Evolutionary conservation across 257 asterid species (phyloP).

Genomic region (Solanum lignicaule): DNA sequence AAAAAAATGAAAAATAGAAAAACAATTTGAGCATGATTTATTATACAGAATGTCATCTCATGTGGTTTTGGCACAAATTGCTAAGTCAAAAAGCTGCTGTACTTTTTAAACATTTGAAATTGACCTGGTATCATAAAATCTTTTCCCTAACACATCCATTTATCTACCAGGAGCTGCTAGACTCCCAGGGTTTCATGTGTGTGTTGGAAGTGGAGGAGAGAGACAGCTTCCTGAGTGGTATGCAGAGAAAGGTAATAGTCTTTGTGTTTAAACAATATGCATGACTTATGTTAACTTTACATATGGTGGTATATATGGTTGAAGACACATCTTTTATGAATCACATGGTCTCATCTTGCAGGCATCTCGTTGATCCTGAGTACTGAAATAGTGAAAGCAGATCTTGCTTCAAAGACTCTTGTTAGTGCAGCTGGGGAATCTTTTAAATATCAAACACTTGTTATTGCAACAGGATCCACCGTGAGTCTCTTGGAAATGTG

Average conservation of each 20-base stretch:
- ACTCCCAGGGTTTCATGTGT: slow-evolving; percentile 86
- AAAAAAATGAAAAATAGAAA: not conserved
- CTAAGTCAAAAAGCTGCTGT: not conserved
- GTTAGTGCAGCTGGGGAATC: slow-evolving; percentile 58
- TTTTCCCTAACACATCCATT: not conserved
- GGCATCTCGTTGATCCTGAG: slow-evolving; percentile 81
- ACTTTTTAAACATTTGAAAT: not conserved
- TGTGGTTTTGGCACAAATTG: not conserved
- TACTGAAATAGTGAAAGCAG: slow-evolving; percentile 84
- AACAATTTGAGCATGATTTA: not conserved
- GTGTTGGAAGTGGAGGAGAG: slow-evolving; percentile 99
- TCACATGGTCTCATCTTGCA: slow-evolving; percentile 11
- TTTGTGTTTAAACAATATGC: not conserved
- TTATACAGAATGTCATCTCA: not conserved
- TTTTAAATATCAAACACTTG: slow-evolving; percentile 41
- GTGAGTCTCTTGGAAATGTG: slow-evolving; percentile 21
- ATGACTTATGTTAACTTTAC: not conserved
- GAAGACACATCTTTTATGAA: not conserved
- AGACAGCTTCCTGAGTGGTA: slow-evolving; percentile 94
- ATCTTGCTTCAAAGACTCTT: slow-evolving; percentile 71
- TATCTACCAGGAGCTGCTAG: slow-evolving; percentile 75
- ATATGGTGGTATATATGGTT: not conserved
- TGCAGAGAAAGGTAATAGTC: slow-evolving; percentile 62
- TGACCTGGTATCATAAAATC: not conserved
- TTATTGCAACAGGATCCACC: slow-evolving; percentile 86